Conservation (phyloP, 2,329 filamentous ascomycete genomes). For the Fusarium incarnatum region DNA sequence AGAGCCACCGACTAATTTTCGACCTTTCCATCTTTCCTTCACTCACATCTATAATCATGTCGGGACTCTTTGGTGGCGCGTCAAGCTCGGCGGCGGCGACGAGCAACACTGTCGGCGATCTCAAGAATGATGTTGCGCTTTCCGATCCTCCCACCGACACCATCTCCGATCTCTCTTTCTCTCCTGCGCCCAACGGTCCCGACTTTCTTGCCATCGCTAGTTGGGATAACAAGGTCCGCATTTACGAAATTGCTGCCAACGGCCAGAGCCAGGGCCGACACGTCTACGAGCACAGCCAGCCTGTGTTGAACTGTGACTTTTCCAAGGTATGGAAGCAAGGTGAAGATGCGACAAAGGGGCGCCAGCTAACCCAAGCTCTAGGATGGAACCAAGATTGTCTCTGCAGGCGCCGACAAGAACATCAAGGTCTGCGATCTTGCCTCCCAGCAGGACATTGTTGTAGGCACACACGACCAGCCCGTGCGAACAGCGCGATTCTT, state of each 20-base stretch:
- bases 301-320: conserved; percentile 87
- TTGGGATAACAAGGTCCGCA: conserved; percentile 98
- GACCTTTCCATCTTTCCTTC: conserved; percentile 2
- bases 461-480: conserved; percentile 86
- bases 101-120: conserved; percentile 84
- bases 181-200: conserved; percentile 64
- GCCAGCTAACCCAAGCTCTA: conserved; percentile 53
- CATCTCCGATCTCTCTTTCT: conserved; percentile 89
- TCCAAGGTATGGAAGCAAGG: conserved; percentile 74
- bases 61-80: conserved; percentile 69
- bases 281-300: conserved; percentile 85
- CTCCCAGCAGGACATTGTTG: conserved; percentile 73
- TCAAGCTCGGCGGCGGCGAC: conserved; percentile 60
- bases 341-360: not conserved
- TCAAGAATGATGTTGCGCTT: conserved; percentile 87
- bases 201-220: conserved; percentile 91
- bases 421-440: conserved; percentile 88
- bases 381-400: conserved; percentile 92
- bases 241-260: conserved; percentile 87
- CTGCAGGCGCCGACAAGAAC: conserved; percentile 90
- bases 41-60: conserved; percentile 62
- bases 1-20: conserved; percentile 17
- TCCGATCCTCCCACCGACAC: conserved; percentile 85
- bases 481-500: conserved; percentile 84
- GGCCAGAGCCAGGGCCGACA: conserved; percentile 88